Conservation (phyloP, 345 rosid species). For the Citrus maxima region DNA sequence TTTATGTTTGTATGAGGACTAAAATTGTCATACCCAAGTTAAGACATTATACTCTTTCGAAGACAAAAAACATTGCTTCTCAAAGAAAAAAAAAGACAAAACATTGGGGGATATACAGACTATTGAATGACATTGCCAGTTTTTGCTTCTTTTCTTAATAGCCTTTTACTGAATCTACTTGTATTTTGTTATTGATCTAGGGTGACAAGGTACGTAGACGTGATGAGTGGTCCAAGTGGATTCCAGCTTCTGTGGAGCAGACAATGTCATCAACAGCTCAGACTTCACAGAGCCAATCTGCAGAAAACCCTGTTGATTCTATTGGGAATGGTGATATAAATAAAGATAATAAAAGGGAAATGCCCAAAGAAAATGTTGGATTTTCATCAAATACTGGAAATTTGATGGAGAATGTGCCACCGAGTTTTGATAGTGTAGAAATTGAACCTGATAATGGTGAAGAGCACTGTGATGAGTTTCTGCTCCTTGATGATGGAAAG, state of each 20-base stretch:
- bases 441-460: neutral
- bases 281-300: slow-evolving; percentile 33
- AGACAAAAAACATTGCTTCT: neutral
- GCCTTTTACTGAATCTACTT: neutral
- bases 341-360: slow-evolving; percentile 25
- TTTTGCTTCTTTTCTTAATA: neutral
- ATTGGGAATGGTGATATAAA: slow-evolving; percentile 12
- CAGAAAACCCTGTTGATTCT: slow-evolving; percentile 29
- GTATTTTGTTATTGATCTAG: slow-evolving; percentile 36
- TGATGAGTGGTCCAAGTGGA: slow-evolving; percentile 81
- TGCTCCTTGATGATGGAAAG: slow-evolving; percentile 17
- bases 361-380: slow-evolving; percentile 24
- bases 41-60: neutral
- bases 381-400: neutral
- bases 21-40: neutral
- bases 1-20: neutral
- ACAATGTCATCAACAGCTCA: slow-evolving; percentile 26
- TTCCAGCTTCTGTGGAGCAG: slow-evolving; percentile 30
- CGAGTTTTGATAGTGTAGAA: slow-evolving; percentile 20
- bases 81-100: neutral
- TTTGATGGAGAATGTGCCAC: slow-evolving; percentile 15
- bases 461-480: slow-evolving; percentile 14
- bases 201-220: slow-evolving; percentile 73
- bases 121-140: neutral
- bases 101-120: neutral